phyloP scores from a whole-genome alignment of 2,329 filamentous ascomycete genomes.

The Ceratocystis eucalypticola region DNA sequence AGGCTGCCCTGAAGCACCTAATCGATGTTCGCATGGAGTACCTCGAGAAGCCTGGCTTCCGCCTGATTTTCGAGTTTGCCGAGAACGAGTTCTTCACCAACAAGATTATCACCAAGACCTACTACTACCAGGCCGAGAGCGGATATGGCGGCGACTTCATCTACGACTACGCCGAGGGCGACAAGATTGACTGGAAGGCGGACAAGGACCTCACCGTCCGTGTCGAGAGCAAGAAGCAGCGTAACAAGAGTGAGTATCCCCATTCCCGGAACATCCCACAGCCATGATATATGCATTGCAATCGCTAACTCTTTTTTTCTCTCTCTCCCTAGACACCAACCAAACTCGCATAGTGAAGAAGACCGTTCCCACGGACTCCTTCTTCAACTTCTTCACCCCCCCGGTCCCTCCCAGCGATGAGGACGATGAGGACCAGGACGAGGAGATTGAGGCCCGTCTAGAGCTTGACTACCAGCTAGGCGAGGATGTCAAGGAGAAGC shows the following conservation, averaged over 20 bases:
- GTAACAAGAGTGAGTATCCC: constrained; percentile 80
- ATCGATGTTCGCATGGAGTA: constrained; percentile 98
- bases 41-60: constrained; percentile 94
- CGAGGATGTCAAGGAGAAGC: constrained; percentile 99
- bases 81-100: constrained; percentile 97
- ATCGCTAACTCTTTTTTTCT: neutral
- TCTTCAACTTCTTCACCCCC: constrained; percentile 98
- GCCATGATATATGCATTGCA: neutral
- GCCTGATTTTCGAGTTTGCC: constrained; percentile 90
- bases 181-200: constrained; percentile 94
- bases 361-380: constrained; percentile 95
- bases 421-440: constrained; percentile 59
- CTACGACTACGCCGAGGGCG: constrained; percentile 96
- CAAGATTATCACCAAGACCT: constrained; percentile 94
- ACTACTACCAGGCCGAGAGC: constrained; percentile 97
- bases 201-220: constrained; percentile 88
- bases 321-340: constrained; percentile 63
- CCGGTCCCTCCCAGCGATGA: constrained; percentile 69
- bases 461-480: constrained; percentile 98
- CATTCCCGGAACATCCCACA: constrained; percentile 14
- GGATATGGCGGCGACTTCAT: constrained; percentile 99
- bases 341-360: constrained; percentile 98
- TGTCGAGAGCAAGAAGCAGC: constrained; percentile 97
- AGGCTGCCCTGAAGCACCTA: constrained; percentile 79
- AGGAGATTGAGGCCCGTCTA: constrained; percentile 91